Percentiles rank a stretch among this genome's conserved stretches.
phyloP scores from a whole-genome alignment of 2,329 filamentous ascomycete species.

The Xylariaceae sp. region DNA sequence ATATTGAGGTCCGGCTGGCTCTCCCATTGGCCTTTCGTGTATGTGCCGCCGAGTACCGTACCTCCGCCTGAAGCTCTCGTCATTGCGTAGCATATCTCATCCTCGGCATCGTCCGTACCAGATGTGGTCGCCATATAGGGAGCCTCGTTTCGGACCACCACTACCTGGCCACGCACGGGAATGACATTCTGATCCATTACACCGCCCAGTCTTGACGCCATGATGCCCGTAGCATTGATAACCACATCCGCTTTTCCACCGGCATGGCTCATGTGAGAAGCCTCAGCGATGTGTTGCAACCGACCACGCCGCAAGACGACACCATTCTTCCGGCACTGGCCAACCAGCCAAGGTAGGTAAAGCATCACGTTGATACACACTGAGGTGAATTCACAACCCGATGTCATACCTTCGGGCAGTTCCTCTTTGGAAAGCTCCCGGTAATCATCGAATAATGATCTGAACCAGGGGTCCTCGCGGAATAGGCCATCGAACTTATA shows the following conservation, averaged over 20 bases:
- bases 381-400: slow-evolving; percentile 70
- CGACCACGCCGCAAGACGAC: slow-evolving; percentile 60
- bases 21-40: slow-evolving; percentile 76
- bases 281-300: slow-evolving; percentile 68
- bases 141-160: slow-evolving; percentile 74
- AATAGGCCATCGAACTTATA: slow-evolving; percentile 63
- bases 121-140: slow-evolving; percentile 64
- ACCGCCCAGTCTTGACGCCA: slow-evolving; percentile 69
- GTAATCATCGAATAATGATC: slow-evolving; percentile 65
- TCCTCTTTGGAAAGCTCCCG: slow-evolving; percentile 52
- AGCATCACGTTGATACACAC: slow-evolving; percentile 88
- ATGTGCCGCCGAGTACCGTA: slow-evolving; percentile 79
- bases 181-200: slow-evolving; percentile 69
- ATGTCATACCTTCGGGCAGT: slow-evolving; percentile 60
- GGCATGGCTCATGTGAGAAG: slow-evolving; percentile 53
- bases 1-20: slow-evolving; percentile 70
- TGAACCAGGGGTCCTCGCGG: slow-evolving; percentile 66
- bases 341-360: slow-evolving; percentile 80
- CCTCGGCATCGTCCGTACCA: slow-evolving; percentile 65
- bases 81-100: slow-evolving; percentile 78
- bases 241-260: slow-evolving; percentile 59
- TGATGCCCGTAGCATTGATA: slow-evolving; percentile 80
- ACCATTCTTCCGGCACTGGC: slow-evolving; percentile 70
- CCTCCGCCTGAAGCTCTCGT: slow-evolving; percentile 72
- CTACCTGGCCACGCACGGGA: slow-evolving; percentile 76